A percentile compares a stretch with the other conserved stretches of the same genome.
Conservation (phyloP, 768 basidiomycete genomes). For the Trametes cinnabarina region DNA sequence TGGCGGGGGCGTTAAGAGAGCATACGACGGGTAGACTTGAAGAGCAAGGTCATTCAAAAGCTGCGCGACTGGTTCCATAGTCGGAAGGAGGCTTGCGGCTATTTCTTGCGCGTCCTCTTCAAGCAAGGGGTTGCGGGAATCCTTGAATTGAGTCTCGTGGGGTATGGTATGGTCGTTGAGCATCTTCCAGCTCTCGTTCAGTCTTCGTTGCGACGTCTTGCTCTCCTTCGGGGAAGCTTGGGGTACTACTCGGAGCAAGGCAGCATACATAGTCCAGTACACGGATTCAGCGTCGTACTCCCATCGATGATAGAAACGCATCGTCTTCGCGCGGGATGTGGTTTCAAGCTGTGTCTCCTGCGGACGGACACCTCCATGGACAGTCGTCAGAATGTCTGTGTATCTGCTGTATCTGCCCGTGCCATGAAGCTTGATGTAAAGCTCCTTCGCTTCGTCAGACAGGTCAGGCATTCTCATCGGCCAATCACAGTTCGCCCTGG, state of each 20-base stretch:
- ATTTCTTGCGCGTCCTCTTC: background rate
- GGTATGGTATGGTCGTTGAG: background rate
- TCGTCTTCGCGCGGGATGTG: background rate
- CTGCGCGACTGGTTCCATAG: background rate
- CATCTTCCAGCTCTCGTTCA: background rate
- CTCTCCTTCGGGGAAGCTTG: background rate
- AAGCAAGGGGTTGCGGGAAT: background rate
- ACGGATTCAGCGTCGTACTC: background rate
- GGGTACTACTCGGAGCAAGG: background rate
- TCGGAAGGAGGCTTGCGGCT: background rate
- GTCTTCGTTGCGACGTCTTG: background rate
- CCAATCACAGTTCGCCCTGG: background rate
- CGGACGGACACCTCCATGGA: background rate
- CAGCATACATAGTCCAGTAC: background rate
- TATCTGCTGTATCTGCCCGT: background rate
- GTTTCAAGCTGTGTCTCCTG: background rate
- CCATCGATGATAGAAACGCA: background rate
- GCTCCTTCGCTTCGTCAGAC: background rate
- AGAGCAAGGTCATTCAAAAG: background rate
- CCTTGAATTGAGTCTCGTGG: background rate
- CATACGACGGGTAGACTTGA: background rate
- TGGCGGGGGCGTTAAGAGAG: background rate
- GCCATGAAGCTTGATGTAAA: background rate
- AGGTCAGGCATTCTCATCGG: background rate
- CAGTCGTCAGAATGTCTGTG: background rate